Evolutionary conservation across 805 yeast genomes (phyloP), one percentile per base, ranked within the genome.

Genomic region (Sugiyamaella lignohabitans): DNA sequence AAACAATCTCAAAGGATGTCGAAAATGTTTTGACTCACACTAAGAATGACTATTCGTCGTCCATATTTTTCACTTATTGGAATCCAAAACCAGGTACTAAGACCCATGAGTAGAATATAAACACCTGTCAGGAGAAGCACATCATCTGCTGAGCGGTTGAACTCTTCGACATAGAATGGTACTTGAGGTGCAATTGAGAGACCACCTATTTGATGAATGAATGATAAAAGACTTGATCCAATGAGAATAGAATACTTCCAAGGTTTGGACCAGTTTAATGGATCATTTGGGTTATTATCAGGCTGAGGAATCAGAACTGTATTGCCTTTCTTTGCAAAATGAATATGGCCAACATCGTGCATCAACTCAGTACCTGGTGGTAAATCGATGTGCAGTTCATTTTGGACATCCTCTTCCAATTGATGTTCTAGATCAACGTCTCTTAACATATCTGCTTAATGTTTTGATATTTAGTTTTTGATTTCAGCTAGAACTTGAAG

Each of bases 61-160:
- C 50, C 50, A 23, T 16, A 46, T 18, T 37, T 46, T 14, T 24
- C 43, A 3, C 47, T 19, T 14, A 75, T 52, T 4, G 80, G 80
- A 0, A 78, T 69, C 46, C 74, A 72, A 1, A 74, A 49, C 62
- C 75, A 63, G 1, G 78, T 77, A 2, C 79, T 78, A 24, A 73
- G 34, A 42, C 78, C 82, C 54, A 75, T 74, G 3, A 79, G 80
- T 21, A 75, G 54, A 11, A 75, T 78, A 51, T 71, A 76, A 39
- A 74, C 48, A 1, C 76, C 62, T 48, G 76, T 61, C 2, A 45
- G 37, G 22, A 39, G 45, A 3, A 45, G 21, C 5, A 45, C 40
- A 34, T 40, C 48, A n/a, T 8, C 39, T 3, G 24, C 24, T 10
- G 46, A 21, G 4, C 40, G 42, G 40, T 45, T 29, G 18, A 37